phyloP scores from a whole-genome alignment of 2,329 filamentous ascomycete genomes.

The Fusarium udum region DNA sequence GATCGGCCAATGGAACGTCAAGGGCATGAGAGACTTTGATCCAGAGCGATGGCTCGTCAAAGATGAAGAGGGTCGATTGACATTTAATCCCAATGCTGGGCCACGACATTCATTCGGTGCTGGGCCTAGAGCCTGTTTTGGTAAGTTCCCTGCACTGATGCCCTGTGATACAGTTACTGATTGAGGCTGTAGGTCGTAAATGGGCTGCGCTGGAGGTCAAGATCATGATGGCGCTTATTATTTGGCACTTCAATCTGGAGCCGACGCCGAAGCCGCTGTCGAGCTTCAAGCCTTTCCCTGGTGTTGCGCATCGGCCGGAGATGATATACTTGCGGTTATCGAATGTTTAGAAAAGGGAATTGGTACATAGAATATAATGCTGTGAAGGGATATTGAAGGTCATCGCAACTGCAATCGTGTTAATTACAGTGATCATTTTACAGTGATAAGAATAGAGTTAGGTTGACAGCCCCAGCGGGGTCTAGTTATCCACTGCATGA shows the following conservation, averaged over 20 bases:
- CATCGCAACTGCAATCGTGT: neutral
- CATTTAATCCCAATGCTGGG: neutral
- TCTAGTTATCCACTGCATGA: too few relatives aligned
- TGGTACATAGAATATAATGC: neutral
- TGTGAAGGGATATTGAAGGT: neutral
- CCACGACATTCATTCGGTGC: neutral
- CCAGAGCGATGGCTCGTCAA: neutral
- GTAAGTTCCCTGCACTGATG: fast-evolving
- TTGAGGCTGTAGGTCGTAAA: neutral
- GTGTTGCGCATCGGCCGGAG: neutral
- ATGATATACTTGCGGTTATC: neutral
- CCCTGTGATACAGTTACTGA: neutral
- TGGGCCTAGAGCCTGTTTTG: neutral
- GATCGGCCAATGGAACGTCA: neutral
- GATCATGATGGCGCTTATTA: neutral
- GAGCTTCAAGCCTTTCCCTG: neutral
- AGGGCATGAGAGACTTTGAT: neutral
- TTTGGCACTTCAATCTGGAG: neutral
- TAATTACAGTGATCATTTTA: too few relatives aligned
- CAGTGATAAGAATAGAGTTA: neutral
- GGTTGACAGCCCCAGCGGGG: too few relatives aligned
- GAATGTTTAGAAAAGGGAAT: neutral
- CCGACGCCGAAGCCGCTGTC: neutral
- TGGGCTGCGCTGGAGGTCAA: neutral
- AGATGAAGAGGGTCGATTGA: neutral